These are phyloP conservation scores for Malus sylvestris DNA, from an alignment of 306 rosid species.

Conservation along the genomic window DNA sequence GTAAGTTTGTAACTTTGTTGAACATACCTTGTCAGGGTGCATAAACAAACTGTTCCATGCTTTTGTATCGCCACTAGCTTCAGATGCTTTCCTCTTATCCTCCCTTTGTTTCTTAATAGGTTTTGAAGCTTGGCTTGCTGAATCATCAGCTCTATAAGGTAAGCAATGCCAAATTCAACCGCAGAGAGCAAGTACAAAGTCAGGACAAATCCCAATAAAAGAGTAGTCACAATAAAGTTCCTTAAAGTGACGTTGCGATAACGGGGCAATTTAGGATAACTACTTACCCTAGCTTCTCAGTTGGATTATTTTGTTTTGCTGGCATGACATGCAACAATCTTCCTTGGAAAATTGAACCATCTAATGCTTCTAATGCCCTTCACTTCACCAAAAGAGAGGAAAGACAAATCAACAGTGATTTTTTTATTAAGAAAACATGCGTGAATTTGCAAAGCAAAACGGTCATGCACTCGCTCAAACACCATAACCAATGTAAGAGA, in stretches of 20 bases:
- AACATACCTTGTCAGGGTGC: slow-evolving; percentile 83
- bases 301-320: slow-evolving; percentile 42
- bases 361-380: slow-evolving; percentile 71
- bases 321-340: slow-evolving; percentile 88
- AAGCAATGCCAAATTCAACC: slow-evolving; percentile 17
- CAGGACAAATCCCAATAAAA: background rate
- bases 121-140: slow-evolving; percentile 40
- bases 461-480: background rate
- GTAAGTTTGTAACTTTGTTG: background rate
- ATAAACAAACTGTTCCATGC: slow-evolving; percentile 94
- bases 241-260: background rate
- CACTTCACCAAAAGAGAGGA: slow-evolving; percentile 21
- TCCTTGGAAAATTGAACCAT: slow-evolving; percentile 81
- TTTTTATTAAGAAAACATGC: background rate
- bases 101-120: slow-evolving; percentile 62
- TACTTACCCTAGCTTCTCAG: slow-evolving; percentile 59
- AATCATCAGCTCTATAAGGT: slow-evolving; percentile 40
- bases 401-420: background rate
- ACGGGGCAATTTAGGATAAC: background rate
- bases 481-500: background rate
- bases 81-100: slow-evolving; percentile 72
- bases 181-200: slow-evolving; percentile 2
- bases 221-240: background rate
- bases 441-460: background rate
- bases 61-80: slow-evolving; percentile 85